Evolutionary conservation across 768 basidiomycete species (phyloP), one percentile per base, ranked within the genome.

Genomic region (Agaricus sinodeliciosus): DNA sequence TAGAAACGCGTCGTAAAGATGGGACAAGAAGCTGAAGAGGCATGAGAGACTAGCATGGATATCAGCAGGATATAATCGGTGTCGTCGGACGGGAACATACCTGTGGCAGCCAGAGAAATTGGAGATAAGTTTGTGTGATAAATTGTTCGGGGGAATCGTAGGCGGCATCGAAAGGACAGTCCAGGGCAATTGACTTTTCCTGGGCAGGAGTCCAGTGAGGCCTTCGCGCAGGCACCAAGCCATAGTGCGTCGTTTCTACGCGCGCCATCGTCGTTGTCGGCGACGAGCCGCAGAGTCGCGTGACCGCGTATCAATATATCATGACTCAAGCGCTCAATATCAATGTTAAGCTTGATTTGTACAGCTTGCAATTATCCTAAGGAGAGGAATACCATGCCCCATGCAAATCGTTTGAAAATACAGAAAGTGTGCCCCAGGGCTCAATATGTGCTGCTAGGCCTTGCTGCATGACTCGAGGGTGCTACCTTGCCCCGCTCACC

Each of bases 81-180:
- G 27, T 47, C 54, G 25, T 6, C 16, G 7, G 9, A 19, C 3
- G 6, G 4, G 51, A 22, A 59, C 66, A 48, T 58, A 87, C 87
- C 69, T 88, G 79, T 43, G 87, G 87, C 40, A 89, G 74, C 86
- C 87, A 90, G 6, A 90, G 73, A 58, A 84, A 87, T 59, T 88
- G 85, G 42, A 86, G 76, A 64, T 89, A 90, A 3, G 73, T 81
- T n/a, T 82, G 72, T 2, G 71, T 72, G 19, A 84, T 74, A 60
- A 76, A 82, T 56, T 84, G 76, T 15, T 80, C 82, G 15, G 76
- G 69, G 0, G 73, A 69, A 58, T 82, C 79, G 39, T 69, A 57
- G 42, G 66, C 57, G 31, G 72, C 41, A 18, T 74, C 71, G 41
- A 85, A 79, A 2, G 82, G 84, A 58, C 73, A 84, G 18, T 85